phyloP scores from a whole-genome alignment of 2,329 filamentous ascomycete genomes.

The Aureobasidium sp. region DNA sequence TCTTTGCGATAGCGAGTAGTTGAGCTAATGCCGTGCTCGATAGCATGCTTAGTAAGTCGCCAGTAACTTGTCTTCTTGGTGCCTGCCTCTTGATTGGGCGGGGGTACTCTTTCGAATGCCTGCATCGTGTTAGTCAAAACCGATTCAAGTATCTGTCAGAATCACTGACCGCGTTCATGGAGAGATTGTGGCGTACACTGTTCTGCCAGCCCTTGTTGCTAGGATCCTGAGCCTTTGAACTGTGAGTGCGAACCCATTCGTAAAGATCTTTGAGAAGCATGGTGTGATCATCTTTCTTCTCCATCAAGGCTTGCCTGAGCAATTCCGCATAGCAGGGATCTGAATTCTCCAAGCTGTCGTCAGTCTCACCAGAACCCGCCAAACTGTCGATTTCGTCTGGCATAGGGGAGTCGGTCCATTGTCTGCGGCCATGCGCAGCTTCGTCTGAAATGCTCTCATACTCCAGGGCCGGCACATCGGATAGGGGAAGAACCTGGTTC shows the following conservation, averaged over 20 bases:
- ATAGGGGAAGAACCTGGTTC: not conserved
- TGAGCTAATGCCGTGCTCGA: constrained; percentile 65
- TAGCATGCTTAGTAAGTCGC: constrained; percentile 65
- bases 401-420: constrained; percentile 7
- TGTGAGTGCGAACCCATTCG: constrained; percentile 78
- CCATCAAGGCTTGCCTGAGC: constrained; percentile 68
- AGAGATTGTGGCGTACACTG: constrained; percentile 89
- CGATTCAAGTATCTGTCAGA: not conserved
- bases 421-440: not conserved
- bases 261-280: constrained; percentile 86
- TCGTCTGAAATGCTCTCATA: constrained; percentile 5
- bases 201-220: constrained; percentile 74
- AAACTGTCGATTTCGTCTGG: not conserved
- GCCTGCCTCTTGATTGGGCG: constrained; percentile 38
- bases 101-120: constrained; percentile 48
- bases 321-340: constrained; percentile 62
- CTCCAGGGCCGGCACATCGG: constrained; percentile 6
- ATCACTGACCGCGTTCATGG: constrained; percentile 78
- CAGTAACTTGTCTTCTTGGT: constrained; percentile 65
- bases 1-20: constrained; percentile 59
- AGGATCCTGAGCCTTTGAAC: constrained; percentile 60
- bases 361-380: not conserved
- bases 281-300: constrained; percentile 39
- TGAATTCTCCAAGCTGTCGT: constrained; percentile 18
- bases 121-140: constrained; percentile 25